These are phyloP conservation scores for Saccharum spontaneum DNA, from an alignment of 176 grass and related monocot genomes.

Conservation along the genomic window DNA sequence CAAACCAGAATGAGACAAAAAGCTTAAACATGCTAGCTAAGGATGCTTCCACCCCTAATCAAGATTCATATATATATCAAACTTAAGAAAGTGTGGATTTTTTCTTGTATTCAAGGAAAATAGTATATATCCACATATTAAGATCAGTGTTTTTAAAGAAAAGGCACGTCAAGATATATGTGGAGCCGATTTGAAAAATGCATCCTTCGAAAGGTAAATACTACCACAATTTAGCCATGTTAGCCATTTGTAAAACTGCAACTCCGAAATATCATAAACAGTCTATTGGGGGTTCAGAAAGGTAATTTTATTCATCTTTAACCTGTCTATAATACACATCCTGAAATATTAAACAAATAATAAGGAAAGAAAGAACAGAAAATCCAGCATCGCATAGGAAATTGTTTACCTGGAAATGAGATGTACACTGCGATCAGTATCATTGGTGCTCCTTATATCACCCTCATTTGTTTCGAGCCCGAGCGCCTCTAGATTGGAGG, in stretches of 20 bases:
- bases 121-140: not conserved
- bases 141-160: not conserved
- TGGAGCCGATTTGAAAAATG: not conserved
- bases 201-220: not conserved
- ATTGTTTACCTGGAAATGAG: constrained; percentile 49
- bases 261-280: not conserved
- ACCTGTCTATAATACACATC: not conserved
- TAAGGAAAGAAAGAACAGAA: not conserved
- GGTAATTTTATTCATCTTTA: not conserved
- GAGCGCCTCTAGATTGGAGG: constrained; percentile 64
- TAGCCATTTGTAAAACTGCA: not conserved
- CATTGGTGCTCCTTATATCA: constrained; percentile 21
- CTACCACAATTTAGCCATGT: not conserved
- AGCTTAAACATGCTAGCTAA: not conserved
- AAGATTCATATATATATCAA: not conserved
- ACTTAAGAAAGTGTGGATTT: not conserved
- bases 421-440: constrained; percentile 49
- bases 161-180: not conserved
- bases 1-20: not conserved
- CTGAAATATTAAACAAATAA: not conserved
- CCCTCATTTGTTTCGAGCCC: constrained; percentile 39
- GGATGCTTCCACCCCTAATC: not conserved
- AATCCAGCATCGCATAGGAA: not conserved
- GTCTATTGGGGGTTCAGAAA: not conserved
- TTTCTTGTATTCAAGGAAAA: not conserved